phyloP scores from a whole-genome alignment of 768 basidiomycete genomes.

The Tulasnella sp. region DNA sequence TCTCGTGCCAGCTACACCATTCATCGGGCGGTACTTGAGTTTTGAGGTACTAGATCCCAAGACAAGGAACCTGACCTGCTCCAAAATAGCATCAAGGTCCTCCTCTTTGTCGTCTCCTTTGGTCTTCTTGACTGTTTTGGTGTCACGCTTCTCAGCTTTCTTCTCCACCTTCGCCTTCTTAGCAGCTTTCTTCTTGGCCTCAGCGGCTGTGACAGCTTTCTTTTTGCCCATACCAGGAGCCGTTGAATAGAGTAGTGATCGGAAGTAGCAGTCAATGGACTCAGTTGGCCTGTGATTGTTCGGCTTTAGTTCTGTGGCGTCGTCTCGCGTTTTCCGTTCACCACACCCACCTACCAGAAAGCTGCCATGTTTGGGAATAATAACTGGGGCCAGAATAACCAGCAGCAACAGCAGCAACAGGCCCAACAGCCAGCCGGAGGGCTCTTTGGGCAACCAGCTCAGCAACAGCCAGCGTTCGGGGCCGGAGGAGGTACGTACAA shows the following conservation, averaged over 20 bases:
- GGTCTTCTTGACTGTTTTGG: constrained; percentile 23
- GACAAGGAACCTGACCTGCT: constrained; percentile 43
- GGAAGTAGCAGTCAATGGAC: too few species aligned
- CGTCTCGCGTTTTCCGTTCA: too few species aligned
- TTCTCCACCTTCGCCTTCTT: constrained; percentile 50
- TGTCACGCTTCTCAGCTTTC: constrained; percentile 44
- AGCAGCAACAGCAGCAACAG: constrained; percentile 52
- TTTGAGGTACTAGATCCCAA: neutral
- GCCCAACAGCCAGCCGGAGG: constrained; percentile 30
- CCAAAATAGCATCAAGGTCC: constrained; percentile 76
- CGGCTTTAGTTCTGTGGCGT: too few species aligned
- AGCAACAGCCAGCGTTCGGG: constrained; percentile 12
- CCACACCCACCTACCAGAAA: neutral
- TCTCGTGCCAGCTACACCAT: constrained; percentile 56
- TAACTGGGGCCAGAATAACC: constrained; percentile 26
- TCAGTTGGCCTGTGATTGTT: too few species aligned
- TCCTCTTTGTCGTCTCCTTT: constrained; percentile 43
- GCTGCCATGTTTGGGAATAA: constrained; percentile 24
- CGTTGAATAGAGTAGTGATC: too few species aligned
- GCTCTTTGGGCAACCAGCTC: constrained; percentile 56
- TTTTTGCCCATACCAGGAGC: constrained; percentile 60
- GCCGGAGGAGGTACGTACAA: neutral
- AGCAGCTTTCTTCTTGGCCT: constrained; percentile 38
- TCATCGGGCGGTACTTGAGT: neutral
- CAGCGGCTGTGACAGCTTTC: constrained; percentile 30